Evolutionary conservation across 2,329 filamentous ascomycete genomes (phyloP), one percentile per base, ranked within the genome.

Genomic region (Macrophomina phaseolina): DNA sequence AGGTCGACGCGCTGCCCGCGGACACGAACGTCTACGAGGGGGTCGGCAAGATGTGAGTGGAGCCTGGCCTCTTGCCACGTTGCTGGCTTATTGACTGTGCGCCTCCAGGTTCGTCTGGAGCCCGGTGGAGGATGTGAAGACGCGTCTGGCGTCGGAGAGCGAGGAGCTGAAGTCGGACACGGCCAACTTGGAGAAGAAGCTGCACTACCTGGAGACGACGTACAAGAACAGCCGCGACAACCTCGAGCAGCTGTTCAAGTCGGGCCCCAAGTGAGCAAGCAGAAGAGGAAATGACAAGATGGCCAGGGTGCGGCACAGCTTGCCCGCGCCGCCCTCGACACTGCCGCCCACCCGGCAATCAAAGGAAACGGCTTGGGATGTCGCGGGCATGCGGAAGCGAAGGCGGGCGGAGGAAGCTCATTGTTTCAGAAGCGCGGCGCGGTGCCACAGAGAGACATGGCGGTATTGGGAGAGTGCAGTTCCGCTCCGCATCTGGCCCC

Each of bases 201-300:
- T 97, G 73, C 88, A 94, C 73, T 98, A 97, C 76, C 85, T 98
- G 52, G 94, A 98, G 82, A 97, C 93, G 67, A 98, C 95, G 60
- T 91, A 93, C 77, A 93, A 96, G 83, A 99, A 98, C 76, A 97
- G 93, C 80, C 89, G 91, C 72, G 89, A 94, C 71, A 93, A 97
- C 75, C 90, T 98, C 72, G 91, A 97, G 77, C 91, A 93, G 79
- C 94, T 98, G 76, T 86, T 98, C 75, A 87, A 87, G 80, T 70
- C 74, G 8, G 73, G 73, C 28, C 68, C 69, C 18, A 67, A 56
- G 18, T 73, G 70, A 55, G 68, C 18, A 60, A 52, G 48, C 49
- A 67, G 42, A 67, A 32, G 49, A 56, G 56, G 36, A 65, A 70
- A 69, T 68, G 42, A 51, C 70, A 45, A n/a, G 42, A 66, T 70